phyloP scores from a whole-genome alignment of 108 stramenopile genomes.

The Cyclotella baltica region DNA sequence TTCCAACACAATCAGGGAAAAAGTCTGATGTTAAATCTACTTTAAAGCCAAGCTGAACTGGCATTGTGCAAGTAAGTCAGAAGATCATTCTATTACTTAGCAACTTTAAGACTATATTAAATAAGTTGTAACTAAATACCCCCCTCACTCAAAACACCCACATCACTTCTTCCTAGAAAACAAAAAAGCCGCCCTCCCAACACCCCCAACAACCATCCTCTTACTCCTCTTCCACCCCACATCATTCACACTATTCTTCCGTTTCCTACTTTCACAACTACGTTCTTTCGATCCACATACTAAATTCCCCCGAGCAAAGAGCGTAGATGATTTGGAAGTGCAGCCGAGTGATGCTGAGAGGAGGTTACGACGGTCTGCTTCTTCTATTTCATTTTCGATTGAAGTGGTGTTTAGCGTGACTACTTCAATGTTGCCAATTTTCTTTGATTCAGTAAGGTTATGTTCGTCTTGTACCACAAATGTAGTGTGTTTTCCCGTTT shows the following conservation, averaged over 20 bases:
- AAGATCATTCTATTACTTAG: too few relatives aligned
- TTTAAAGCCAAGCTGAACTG: too few relatives aligned
- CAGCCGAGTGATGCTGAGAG: conserved; percentile 41
- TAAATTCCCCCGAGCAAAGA: conserved; percentile 40
- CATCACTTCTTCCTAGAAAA: conserved; percentile 34
- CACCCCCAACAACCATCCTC: conserved; percentile 23
- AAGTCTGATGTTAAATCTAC: too few relatives aligned
- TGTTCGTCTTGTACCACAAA: conserved; percentile 40
- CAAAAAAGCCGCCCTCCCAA: conserved; percentile 35
- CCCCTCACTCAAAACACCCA: background rate
- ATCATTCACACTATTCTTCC: conserved; percentile 40
- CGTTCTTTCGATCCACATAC: conserved; percentile 31
- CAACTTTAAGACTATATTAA: too few relatives aligned
- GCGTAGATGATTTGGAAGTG: conserved; percentile 32
- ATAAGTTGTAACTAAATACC: background rate
- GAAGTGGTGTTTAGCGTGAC: conserved; percentile 28
- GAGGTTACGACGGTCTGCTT: conserved; percentile 8
- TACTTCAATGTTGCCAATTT: conserved; percentile 41
- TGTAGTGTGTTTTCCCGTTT: conserved; percentile 43
- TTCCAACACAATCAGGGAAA: too few relatives aligned
- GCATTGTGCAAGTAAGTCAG: too few relatives aligned
- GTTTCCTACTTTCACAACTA: conserved; percentile 27
- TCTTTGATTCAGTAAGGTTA: conserved; percentile 14
- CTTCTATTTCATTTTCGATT: background rate
- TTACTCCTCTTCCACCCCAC: conserved; percentile 43